Base-by-base conservation (phyloP, 495 filamentous ascomycete species). In the Astrothelium subdiscretum region DNA sequence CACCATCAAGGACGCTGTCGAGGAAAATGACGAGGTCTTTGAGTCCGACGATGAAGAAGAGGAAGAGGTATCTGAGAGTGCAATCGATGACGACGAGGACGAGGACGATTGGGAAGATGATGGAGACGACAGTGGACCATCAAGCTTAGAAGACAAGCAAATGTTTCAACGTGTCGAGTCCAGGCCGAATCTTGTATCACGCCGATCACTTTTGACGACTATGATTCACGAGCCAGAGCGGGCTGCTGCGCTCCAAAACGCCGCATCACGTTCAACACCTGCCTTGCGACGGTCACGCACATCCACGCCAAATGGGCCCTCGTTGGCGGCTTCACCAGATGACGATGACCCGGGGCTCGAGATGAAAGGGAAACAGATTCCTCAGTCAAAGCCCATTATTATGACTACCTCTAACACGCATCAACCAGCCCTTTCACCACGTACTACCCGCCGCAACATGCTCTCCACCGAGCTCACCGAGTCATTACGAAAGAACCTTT, bases 371-470 rank as follows among this genome's bases (percentile, higher is more conserved):
- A 80, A 83, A 62, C 86, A 89, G 61, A 79, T 90, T 66, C 84
- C 89, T 63, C 81, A 87, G 31, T 87, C 92, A 5, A 91, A 92
- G 73, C 92, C 92, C 22, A 97, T 97, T 69, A 84, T 88, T 70
- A 82, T 87, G 78, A 87, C 86, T 32, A 87, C 84, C 15, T 86
- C 87, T 43, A 87, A 83, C 60, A 76, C 70, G 63, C 80, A 81
- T 58, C 83, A 83, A 61, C 80, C 80, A 24, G 83, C 86, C 3
- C 75, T 90, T 40, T 97, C 94, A 6, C 94, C 94, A 0, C 83
- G 90, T 62, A 96, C 95, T 0, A 99, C 95, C 0, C 85, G 95
- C 52, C 83, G 92, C 51, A 95, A 99, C 74, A 99, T 99, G 94
- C 83, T 99, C 61, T 86, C 90, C 35, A 92, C 90, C 27, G 94